phyloP scores from a whole-genome alignment of 2,329 filamentous ascomycete species.

The Colletotrichum tabaci region DNA sequence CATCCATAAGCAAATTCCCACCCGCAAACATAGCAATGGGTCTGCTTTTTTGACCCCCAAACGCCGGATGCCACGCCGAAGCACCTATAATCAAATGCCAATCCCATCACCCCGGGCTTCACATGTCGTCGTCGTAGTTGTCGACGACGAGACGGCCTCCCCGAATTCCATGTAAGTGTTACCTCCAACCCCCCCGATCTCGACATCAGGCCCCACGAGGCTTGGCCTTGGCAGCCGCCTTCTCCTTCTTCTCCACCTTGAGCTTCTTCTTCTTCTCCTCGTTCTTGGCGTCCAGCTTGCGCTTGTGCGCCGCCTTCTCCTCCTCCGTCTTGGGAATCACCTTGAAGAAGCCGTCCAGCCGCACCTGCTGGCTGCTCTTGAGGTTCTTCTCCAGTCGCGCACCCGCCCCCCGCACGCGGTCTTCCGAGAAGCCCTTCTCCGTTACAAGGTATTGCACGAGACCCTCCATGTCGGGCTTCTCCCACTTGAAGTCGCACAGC shows the following conservation, averaged over 20 bases:
- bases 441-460: slow-evolving; percentile 90
- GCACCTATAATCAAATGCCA: not conserved
- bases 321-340: slow-evolving; percentile 88
- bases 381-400: slow-evolving; percentile 88
- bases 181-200: not conserved
- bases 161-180: not conserved
- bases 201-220: slow-evolving; percentile 73
- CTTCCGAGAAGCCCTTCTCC: slow-evolving; percentile 98
- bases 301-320: slow-evolving; percentile 87
- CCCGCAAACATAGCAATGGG: not conserved
- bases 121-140: not conserved
- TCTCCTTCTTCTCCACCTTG: slow-evolving; percentile 95
- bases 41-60: slow-evolving; percentile 21
- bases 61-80: slow-evolving; percentile 12
- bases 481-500: slow-evolving; percentile 98
- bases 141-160: not conserved
- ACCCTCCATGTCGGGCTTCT: slow-evolving; percentile 90
- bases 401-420: slow-evolving; percentile 86
- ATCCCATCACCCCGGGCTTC: not conserved
- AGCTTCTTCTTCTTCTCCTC: slow-evolving; percentile 95
- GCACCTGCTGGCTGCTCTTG: slow-evolving; percentile 90
- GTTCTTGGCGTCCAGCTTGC: slow-evolving; percentile 93
- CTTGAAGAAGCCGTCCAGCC: slow-evolving; percentile 98
- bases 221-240: slow-evolving; percentile 91
- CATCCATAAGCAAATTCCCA: not conserved